A percentile compares a stretch with the other conserved stretches of the same genome.
These are phyloP conservation scores for Cadophora luteo-olivacea DNA, from an alignment of 2,329 filamentous ascomycete genomes.

Conservation along the genomic window DNA sequence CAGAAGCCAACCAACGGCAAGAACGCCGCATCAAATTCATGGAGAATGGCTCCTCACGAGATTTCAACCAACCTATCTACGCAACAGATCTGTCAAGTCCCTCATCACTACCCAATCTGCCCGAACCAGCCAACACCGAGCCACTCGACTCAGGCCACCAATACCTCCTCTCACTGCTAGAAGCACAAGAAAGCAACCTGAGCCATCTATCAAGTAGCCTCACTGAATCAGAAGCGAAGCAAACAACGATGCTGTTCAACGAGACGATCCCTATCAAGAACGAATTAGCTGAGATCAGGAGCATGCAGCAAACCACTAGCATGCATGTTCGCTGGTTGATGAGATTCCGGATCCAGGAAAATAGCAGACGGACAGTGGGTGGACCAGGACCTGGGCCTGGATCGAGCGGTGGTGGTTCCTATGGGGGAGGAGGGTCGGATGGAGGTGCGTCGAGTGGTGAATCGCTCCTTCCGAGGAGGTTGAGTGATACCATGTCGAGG, in stretches of 20 bases:
- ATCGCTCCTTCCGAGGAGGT: conserved; percentile 20
- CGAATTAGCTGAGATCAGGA: conserved; percentile 60
- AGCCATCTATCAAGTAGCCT: conserved; percentile 63
- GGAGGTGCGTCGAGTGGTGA: conserved; percentile 17
- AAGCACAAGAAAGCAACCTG: conserved; percentile 61
- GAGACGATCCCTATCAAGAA: conserved; percentile 67
- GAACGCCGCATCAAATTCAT: conserved; percentile 52
- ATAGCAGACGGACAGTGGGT: conserved; percentile 34
- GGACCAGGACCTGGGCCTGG: conserved; percentile 23
- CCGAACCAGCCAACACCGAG: conserved; percentile 33
- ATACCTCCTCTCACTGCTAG: conserved; percentile 53
- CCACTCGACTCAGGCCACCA: conserved; percentile 49
- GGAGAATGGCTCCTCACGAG: conserved; percentile 45
- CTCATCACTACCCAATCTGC: conserved; percentile 39
- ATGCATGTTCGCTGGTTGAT: conserved; percentile 47
- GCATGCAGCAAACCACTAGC: conserved; percentile 43
- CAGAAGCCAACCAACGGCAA: conserved; percentile 49
- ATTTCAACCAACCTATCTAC: conserved; percentile 38
- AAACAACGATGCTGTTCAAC: conserved; percentile 66
- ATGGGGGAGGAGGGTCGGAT: conserved; percentile 20
- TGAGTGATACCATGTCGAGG: conserved; percentile 27
- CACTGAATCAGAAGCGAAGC: conserved; percentile 64
- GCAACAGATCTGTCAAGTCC: conserved; percentile 36
- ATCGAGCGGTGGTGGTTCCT: conserved; percentile 25
- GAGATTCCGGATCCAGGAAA: conserved; percentile 44